Evolutionary conservation across 768 basidiomycete genomes (phyloP).

Genomic region (Lentinula lateritia): DNA sequence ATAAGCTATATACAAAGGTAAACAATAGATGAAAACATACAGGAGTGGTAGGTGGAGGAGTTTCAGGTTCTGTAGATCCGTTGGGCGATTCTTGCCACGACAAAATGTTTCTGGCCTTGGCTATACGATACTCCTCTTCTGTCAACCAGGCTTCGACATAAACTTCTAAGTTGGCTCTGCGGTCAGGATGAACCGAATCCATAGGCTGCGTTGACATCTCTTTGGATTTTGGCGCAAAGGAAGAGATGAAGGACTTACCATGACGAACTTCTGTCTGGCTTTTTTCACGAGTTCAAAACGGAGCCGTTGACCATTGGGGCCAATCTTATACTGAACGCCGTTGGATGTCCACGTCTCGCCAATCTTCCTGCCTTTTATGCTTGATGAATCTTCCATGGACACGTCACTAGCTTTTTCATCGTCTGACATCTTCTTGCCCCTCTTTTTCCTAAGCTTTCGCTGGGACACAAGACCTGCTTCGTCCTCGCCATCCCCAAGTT

Average conservation of each 20-base stretch:
- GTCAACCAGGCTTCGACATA: slow-evolving; percentile 78
- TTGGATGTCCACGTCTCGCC: slow-evolving; percentile 77
- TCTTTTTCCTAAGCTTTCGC: slow-evolving; percentile 41
- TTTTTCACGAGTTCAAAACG: slow-evolving; percentile 70
- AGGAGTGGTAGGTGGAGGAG: slow-evolving; percentile 22
- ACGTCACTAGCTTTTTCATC: slow-evolving; percentile 36
- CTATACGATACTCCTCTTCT: slow-evolving; percentile 64
- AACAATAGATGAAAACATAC: slow-evolving; percentile 18
- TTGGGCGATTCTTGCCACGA: slow-evolving; percentile 65
- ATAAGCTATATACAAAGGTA: neutral
- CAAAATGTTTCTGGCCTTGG: slow-evolving; percentile 54
- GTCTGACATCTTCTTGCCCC: slow-evolving; percentile 38
- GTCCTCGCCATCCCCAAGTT: slow-evolving; percentile 37
- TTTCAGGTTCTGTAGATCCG: slow-evolving; percentile 35
- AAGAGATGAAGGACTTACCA: slow-evolving; percentile 44
- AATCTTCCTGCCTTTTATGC: slow-evolving; percentile 50
- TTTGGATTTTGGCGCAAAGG: slow-evolving; percentile 1
- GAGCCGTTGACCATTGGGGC: slow-evolving; percentile 61
- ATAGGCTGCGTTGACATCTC: slow-evolving; percentile 43
- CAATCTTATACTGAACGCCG: slow-evolving; percentile 67
- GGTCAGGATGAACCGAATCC: slow-evolving; percentile 77
- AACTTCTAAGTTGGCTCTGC: slow-evolving; percentile 59
- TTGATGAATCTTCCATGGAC: slow-evolving; percentile 44
- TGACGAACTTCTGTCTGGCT: slow-evolving; percentile 60
- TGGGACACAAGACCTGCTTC: slow-evolving; percentile 21